phyloP scores from a whole-genome alignment of 208 protist species.

The Acanthamoeba sp. region DNA sequence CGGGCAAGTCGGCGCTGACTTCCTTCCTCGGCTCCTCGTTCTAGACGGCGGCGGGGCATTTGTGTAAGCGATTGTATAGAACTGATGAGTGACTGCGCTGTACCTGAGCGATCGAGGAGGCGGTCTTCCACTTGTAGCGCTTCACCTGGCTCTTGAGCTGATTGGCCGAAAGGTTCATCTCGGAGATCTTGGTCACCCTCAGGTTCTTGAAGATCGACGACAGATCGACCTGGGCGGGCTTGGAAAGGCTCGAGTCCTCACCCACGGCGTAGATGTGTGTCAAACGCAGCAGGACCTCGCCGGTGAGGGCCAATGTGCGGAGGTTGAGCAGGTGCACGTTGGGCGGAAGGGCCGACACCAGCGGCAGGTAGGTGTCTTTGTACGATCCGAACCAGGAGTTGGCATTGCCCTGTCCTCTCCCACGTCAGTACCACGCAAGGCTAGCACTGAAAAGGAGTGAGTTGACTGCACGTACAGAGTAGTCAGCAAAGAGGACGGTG shows the following conservation, averaged over 20 bases:
- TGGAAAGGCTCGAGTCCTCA: background rate
- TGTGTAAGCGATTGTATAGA: too few relatives aligned
- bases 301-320: background rate
- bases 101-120: background rate
- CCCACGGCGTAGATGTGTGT: constrained; percentile 20
- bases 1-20: background rate
- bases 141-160: constrained; percentile 45
- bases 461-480: background rate
- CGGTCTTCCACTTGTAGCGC: constrained; percentile 44
- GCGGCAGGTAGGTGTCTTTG: background rate
- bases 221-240: constrained; percentile 31
- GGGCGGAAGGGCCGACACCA: background rate
- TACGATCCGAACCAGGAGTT: constrained; percentile 19
- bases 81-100: too few relatives aligned
- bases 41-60: background rate
- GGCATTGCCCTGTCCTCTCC: background rate
- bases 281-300: constrained; percentile 7
- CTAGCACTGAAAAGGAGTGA: background rate
- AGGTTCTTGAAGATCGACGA: background rate
- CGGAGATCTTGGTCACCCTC: background rate
- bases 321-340: constrained; percentile 59
- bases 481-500: background rate
- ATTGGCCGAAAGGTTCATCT: constrained; percentile 58
- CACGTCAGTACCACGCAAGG: background rate
- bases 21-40: constrained; percentile 6